Percentiles rank a stretch among this genome's conserved stretches.
These are phyloP conservation scores for Zygotorulaspora sp. DNA, from an alignment of 805 yeast genomes.

Conservation along the genomic window DNA sequence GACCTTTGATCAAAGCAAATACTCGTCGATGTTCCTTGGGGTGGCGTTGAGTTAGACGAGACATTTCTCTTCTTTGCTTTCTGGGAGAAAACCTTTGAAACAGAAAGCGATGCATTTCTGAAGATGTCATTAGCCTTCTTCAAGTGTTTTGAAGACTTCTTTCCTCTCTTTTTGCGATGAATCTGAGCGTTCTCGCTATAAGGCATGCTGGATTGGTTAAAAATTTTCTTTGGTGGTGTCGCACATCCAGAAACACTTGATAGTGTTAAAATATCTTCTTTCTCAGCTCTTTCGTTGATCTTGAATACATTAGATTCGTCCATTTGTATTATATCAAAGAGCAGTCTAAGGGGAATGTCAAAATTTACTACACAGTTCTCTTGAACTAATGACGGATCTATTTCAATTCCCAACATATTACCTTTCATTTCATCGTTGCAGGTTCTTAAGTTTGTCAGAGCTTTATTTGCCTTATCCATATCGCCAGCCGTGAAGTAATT, in stretches of 20 bases:
- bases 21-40: too few species aligned
- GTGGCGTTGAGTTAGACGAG: neutral
- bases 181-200: neutral
- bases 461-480: slow-evolving; percentile 20
- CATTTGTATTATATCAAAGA: neutral
- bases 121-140: slow-evolving; percentile 8
- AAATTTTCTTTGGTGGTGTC: neutral
- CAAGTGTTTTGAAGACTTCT: neutral
- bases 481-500: slow-evolving; percentile 22
- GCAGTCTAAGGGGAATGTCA: neutral
- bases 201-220: neutral
- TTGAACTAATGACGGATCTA: neutral
- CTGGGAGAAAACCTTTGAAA: neutral
- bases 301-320: neutral
- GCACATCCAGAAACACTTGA: neutral
- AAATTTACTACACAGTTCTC: neutral
- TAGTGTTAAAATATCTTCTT: neutral
- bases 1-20: too few species aligned
- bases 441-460: slow-evolving; percentile 19
- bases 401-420: neutral
- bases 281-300: neutral
- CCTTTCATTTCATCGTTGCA: neutral
- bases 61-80: slow-evolving; percentile 3
- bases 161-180: neutral
- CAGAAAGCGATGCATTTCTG: slow-evolving; percentile 6